Conservation (phyloP, 805 yeast species). For the Nakazawaea ambrosiae region DNA sequence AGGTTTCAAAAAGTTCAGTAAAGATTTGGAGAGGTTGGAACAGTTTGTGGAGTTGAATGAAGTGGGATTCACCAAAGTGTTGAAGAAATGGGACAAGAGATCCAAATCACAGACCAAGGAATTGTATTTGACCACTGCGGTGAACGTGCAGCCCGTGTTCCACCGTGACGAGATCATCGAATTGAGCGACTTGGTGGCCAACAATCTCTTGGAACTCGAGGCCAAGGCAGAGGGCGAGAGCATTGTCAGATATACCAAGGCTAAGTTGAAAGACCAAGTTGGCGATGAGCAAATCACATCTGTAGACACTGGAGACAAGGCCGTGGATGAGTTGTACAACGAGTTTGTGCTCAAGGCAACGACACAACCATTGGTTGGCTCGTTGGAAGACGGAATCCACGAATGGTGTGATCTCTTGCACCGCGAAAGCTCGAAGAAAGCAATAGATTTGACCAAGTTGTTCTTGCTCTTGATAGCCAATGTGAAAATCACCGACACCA, state of each 20-base stretch:
- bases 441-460: slow-evolving; percentile 54
- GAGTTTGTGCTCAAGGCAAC: slow-evolving; percentile 42
- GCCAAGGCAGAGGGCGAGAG: slow-evolving; percentile 44
- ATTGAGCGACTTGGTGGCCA: slow-evolving; percentile 70
- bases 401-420: slow-evolving; percentile 38
- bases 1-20: slow-evolving; percentile 82
- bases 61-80: slow-evolving; percentile 90
- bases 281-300: slow-evolving; percentile 4
- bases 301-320: slow-evolving; percentile 27
- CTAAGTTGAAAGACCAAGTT: slow-evolving; percentile 1
- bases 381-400: slow-evolving; percentile 11
- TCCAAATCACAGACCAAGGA: slow-evolving; percentile 94
- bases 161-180: slow-evolving; percentile 82
- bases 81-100: slow-evolving; percentile 97
- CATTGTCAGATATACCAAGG: slow-evolving; percentile 19
- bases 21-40: slow-evolving; percentile 81
- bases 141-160: slow-evolving; percentile 94
- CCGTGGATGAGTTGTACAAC: slow-evolving; percentile 63
- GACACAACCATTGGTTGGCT: slow-evolving; percentile 12
- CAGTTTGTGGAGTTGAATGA: slow-evolving; percentile 93
- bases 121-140: slow-evolving; percentile 83
- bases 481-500: slow-evolving; percentile 57
- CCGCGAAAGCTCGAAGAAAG: slow-evolving; percentile 26
- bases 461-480: slow-evolving; percentile 64
- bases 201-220: slow-evolving; percentile 66